Conservation (phyloP, 495 filamentous ascomycete species). For the Friedmanniomyces simplex region DNA sequence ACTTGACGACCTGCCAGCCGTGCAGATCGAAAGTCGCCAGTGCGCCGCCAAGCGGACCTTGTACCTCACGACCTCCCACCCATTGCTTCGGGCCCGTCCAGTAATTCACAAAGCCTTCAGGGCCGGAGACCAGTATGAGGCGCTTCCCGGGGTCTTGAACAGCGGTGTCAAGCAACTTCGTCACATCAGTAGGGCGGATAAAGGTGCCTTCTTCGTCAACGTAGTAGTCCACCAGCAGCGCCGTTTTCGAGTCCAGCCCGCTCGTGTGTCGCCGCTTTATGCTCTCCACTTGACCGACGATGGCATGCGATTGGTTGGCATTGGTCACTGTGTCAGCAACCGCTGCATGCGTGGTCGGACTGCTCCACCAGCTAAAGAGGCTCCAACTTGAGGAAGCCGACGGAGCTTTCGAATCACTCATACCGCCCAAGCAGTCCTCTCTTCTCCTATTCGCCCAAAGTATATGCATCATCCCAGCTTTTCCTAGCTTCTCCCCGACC, state of each 20-base stretch:
- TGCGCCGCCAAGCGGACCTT: conserved; percentile 49
- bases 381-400: background rate
- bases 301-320: too few species aligned
- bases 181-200: conserved; percentile 45
- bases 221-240: conserved; percentile 57
- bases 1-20: conserved; percentile 53
- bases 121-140: conserved; percentile 71
- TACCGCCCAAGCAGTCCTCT: conserved; percentile 47
- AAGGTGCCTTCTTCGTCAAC: conserved; percentile 66
- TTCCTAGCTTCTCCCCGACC: conserved; percentile 50
- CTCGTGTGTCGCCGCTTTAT: conserved; percentile 41
- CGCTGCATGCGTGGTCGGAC: conserved; percentile 15
- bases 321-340: too few species aligned
- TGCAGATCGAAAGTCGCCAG: conserved; percentile 42
- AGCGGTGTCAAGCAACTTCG: conserved; percentile 19
- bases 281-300: conserved; percentile 48
- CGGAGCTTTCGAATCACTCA: conserved; percentile 24
- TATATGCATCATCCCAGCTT: conserved; percentile 36
- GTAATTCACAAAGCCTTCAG: conserved; percentile 74
- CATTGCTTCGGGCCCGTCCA: conserved; percentile 70
- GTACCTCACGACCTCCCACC: conserved; percentile 59
- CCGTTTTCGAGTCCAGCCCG: conserved; percentile 27
- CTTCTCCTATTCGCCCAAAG: conserved; percentile 56
- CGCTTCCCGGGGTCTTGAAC: conserved; percentile 33
- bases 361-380: conserved; percentile 9